phyloP scores from a whole-genome alignment of 164 flowering plant genomes.

The Malania oleifera region DNA sequence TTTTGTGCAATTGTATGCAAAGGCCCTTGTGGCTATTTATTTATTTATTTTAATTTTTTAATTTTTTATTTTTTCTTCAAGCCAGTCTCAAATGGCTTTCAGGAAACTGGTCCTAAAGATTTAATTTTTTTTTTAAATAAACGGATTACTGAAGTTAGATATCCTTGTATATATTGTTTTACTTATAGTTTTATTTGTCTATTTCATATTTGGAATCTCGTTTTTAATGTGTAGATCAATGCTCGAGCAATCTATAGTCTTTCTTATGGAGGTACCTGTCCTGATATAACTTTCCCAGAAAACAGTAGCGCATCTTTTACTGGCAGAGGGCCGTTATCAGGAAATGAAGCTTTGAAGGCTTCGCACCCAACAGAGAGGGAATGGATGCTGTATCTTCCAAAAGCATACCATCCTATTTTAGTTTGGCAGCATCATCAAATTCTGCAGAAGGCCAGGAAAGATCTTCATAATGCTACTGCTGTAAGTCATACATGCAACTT shows the following conservation, averaged over 20 bases:
- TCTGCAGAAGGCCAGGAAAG: constrained; percentile 51
- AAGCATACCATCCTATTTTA: constrained; percentile 81
- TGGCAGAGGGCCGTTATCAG: constrained; percentile 17
- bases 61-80: too few species aligned
- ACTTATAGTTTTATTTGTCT: not conserved
- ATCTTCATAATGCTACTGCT: constrained; percentile 45
- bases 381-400: constrained; percentile 70
- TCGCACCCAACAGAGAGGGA: constrained; percentile 30
- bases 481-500: constrained; percentile 40
- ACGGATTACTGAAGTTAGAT: not conserved
- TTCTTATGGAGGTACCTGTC: constrained; percentile 69
- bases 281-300: constrained; percentile 44
- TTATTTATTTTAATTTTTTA: too few species aligned
- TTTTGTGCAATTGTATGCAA: too few species aligned
- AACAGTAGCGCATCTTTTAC: constrained; percentile 19
- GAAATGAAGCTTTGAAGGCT: constrained; percentile 11
- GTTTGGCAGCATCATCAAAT: constrained; percentile 60
- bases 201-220: constrained; percentile 5
- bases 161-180: not conserved
- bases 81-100: too few species aligned
- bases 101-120: not conserved
- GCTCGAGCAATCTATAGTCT: constrained; percentile 87
- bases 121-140: too few species aligned
- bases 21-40: too few species aligned
- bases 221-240: constrained; percentile 45